Evolutionary conservation across 495 filamentous ascomycete species (phyloP).

Genomic region (Cenococcum geophilum): DNA sequence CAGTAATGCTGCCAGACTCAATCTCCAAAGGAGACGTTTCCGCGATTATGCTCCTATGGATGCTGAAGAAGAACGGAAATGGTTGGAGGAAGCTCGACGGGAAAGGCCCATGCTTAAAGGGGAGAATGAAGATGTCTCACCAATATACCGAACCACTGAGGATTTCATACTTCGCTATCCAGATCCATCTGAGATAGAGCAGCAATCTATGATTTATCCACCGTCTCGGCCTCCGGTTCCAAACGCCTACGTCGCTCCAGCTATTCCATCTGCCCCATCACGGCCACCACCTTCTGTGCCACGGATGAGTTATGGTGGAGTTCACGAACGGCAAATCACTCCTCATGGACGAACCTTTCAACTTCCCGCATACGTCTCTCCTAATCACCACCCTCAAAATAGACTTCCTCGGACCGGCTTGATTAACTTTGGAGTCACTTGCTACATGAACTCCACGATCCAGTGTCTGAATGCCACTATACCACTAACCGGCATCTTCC

Average conservation of each 20-base stretch:
- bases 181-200: conserved; percentile 55
- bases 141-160: conserved; percentile 55
- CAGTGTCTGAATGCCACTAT: conserved; percentile 76
- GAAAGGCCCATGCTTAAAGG: conserved; percentile 47
- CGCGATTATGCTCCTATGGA: conserved; percentile 56
- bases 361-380: conserved; percentile 38
- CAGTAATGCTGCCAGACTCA: conserved; percentile 48
- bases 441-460: conserved; percentile 85
- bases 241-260: conserved; percentile 16
- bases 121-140: conserved; percentile 38
- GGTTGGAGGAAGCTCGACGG: conserved; percentile 52
- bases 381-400: conserved; percentile 49
- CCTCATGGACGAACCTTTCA: conserved; percentile 43
- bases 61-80: conserved; percentile 54
- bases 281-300: conserved; percentile 76
- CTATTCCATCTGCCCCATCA: conserved; percentile 26
- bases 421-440: conserved; percentile 71
- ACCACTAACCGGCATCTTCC: conserved; percentile 63
- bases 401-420: conserved; percentile 58
- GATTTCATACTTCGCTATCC: conserved; percentile 83
- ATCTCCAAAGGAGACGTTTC: conserved; percentile 51
- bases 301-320: conserved; percentile 80
- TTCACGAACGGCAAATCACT: conserved; percentile 60
- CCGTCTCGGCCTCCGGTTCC: conserved; percentile 18
- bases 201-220: conserved; percentile 65